Base-by-base conservation (phyloP, 495 filamentous ascomycete genomes). In the Bacidia gigantensis region DNA sequence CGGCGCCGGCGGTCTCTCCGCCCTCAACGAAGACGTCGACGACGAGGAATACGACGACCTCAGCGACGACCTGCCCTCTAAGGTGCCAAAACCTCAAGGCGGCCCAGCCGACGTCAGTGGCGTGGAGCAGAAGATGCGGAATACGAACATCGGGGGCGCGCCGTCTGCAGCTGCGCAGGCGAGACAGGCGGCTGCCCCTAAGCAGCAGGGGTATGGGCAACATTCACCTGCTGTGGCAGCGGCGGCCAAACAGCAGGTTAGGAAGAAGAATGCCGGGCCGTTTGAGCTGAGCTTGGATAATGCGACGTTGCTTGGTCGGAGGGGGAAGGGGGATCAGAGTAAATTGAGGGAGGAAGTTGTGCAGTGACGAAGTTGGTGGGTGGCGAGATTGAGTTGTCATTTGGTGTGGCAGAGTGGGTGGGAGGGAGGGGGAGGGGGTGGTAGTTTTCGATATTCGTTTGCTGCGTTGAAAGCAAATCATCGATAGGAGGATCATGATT, bases 211-310 rank as follows among this genome's bases (percentile, higher is more conserved):
- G 0, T 93, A 90, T 59, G 85, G 86, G 11, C 86, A 90, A 64
- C 86, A 93, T 61, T 82, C 79, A 47, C 74, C 88, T 11, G 72
- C 75, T 9, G 83, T 90, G 0, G 47, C 47, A 3, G 83, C 84
- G 11, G 82, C 82, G 20, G 87, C 86, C 3, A 87, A 85, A n/a
- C 81, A 81, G 64, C 78, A 82, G 59, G 81, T 84, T 58, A 85
- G 86, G 11, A 75, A 72, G 17, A 69, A 78, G 39, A 73, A 79
- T 46, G 82, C 80, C 32, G 67, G 70, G 20, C 80, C 84, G 0
- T 98, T 98, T 58, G 92, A 98, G 66, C 74, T 98, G 26, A 95
- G 79, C 62, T 69, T 98, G 14, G 86, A 94, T 53, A 87, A 88
- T 52, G 82, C 93, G 2, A 95, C 89, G 21, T 69, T 98, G 52